These are phyloP conservation scores for Coniochaeta sp. DNA, from an alignment of 2,329 filamentous ascomycete species.

Conservation along the genomic window DNA sequence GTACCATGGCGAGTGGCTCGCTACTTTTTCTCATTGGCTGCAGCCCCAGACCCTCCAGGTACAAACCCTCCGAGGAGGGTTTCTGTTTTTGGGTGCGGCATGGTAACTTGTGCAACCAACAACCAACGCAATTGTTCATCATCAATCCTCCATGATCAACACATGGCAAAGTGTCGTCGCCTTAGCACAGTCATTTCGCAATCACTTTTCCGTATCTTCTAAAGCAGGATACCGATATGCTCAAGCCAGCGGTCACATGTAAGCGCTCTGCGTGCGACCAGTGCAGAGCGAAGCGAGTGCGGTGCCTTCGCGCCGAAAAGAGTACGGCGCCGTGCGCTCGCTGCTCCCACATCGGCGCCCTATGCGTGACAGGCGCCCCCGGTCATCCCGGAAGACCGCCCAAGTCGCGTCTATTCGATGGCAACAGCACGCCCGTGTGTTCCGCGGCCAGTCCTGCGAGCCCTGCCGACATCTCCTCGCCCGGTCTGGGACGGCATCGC, in stretches of 20 bases:
- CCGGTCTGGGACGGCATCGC: too few relatives aligned
- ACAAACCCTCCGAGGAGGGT: constrained; percentile 5
- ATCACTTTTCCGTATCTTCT: not conserved
- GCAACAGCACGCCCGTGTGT: not conserved
- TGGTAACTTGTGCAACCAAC: not conserved
- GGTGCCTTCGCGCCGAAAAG: constrained; percentile 13
- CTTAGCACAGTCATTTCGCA: not conserved
- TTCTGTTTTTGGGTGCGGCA: not conserved
- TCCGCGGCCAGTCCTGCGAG: not conserved
- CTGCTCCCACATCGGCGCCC: constrained; percentile 10
- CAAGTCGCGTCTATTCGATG: constrained; percentile 7
- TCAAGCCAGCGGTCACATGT: constrained; percentile 7
- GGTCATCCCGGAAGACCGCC: constrained; percentile 13
- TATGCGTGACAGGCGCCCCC: constrained; percentile 13
- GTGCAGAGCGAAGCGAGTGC: constrained; percentile 16
- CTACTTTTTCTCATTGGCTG: constrained; percentile 6
- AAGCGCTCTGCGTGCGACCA: constrained; percentile 16
- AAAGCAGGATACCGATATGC: not conserved
- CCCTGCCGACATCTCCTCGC: constrained; percentile 2
- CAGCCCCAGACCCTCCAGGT: not conserved
- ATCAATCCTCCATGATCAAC: not conserved
- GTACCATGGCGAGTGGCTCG: constrained; percentile 1
- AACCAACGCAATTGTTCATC: not conserved
- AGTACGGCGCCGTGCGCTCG: constrained; percentile 13
- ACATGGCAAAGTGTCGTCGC: too few relatives aligned